Evolutionary conservation across 345 rosid genomes (phyloP).

Genomic region (Brassica napus): DNA sequence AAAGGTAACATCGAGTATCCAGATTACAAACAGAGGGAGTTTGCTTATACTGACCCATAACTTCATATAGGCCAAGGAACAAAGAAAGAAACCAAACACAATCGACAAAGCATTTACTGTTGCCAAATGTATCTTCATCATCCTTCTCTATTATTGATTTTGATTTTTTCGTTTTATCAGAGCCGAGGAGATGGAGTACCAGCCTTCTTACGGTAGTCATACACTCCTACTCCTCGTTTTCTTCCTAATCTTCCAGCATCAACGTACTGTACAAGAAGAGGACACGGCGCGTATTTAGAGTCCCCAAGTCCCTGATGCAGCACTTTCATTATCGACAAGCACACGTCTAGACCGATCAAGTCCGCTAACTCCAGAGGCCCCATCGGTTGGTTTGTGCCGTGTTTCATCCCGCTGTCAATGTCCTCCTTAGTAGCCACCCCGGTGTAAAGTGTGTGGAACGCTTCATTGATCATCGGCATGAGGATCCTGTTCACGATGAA

Average conservation of each 20-base stretch:
- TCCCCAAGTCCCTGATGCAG: slow-evolving; percentile 73
- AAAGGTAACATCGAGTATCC: neutral
- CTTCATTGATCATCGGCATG: slow-evolving; percentile 98
- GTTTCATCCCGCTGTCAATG: slow-evolving; percentile 85
- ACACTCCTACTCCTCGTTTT: slow-evolving; percentile 75
- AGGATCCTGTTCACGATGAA: slow-evolving; percentile 86
- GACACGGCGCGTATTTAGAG: slow-evolving; percentile 69
- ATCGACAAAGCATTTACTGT: neutral
- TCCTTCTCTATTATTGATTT: neutral
- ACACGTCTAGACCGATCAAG: slow-evolving; percentile 77
- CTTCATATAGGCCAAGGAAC: neutral
- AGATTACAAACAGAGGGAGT: neutral
- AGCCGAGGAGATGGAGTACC: slow-evolving; percentile 50
- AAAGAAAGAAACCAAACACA: neutral
- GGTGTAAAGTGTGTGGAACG: slow-evolving; percentile 73
- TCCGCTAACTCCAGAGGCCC: slow-evolving; percentile 88
- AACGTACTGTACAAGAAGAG: slow-evolving; percentile 82
- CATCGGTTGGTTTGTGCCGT: slow-evolving; percentile 91
- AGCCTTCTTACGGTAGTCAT: slow-evolving; percentile 50
- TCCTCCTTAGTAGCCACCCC: slow-evolving; percentile 95
- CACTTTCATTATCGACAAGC: slow-evolving; percentile 80
- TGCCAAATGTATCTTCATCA: neutral
- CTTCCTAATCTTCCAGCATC: slow-evolving; percentile 86
- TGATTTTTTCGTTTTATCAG: slow-evolving; percentile 34
- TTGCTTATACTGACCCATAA: neutral